Evolutionary conservation across 495 filamentous ascomycete genomes (phyloP), one percentile per base, ranked within the genome.

Genomic region (Xylaria palmicola): DNA sequence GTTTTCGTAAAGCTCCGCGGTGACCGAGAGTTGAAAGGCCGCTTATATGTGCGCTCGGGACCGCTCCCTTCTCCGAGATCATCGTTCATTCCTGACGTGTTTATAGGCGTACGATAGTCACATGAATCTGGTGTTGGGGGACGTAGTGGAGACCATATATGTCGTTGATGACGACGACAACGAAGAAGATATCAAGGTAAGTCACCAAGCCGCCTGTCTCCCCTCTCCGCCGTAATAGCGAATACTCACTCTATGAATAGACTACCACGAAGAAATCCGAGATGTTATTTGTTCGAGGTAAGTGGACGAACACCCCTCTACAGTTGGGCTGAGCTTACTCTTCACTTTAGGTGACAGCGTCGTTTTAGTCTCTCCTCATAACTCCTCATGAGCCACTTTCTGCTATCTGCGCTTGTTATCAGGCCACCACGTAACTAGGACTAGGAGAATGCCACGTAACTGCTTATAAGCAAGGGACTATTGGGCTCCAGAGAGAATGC

Each of bases 241-340:
- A 24, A 29, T 43, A 20, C 65, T 71, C 39, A 73, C 29, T 6
- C 15, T 12, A 39, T 27, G 45, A 20, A 45, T 48, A 97, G 93
- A 96, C 91, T 10, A 86, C 92, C 57, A 94, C 92, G 74, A 96
- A 95, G 76, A 93, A 97, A 69, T 93, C 91, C 41, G 95, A 98
- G 71, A 99, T 98, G 94, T 78, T 99, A n/a, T 99, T 99, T 69
- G 94, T 98, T 26, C 81, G 94, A 89, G 94, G 93, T 96, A 73
- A 55, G 84, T 77, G 1, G 45, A 43, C 41, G 27, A 10, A 27
- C 27, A 20, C 8, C 43, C n/a, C 36, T 30, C 27, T 40, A 39
- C 17, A 39, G 4, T 24, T 62, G 58, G 22, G 20, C 22, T 44
- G 9, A 15, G 34, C 27, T 56, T 26, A 1, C 34, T 29, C 30